Percentiles rank a stretch among this genome's conserved stretches.
These are phyloP conservation scores for Chrysosporium keratinophilum DNA, from an alignment of 2,329 filamentous ascomycete species.

Conservation along the genomic window DNA sequence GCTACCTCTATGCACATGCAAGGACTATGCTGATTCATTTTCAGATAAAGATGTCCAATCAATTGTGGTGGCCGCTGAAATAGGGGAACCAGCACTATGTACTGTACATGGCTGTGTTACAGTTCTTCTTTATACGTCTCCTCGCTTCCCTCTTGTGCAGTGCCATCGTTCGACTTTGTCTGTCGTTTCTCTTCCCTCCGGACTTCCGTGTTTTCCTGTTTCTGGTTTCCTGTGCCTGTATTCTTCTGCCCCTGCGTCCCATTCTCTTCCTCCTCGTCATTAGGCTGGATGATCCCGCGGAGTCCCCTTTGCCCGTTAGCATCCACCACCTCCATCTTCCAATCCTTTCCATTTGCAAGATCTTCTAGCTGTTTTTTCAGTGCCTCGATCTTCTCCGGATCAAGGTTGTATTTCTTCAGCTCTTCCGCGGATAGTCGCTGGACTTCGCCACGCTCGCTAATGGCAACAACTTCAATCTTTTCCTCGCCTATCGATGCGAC, in stretches of 20 bases:
- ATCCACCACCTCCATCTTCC: constrained; percentile 73
- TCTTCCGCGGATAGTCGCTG: constrained; percentile 55
- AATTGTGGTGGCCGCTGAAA: background rate
- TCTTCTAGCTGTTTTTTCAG: constrained; percentile 59
- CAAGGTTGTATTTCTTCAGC: constrained; percentile 56
- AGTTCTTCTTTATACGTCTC: constrained; percentile 26
- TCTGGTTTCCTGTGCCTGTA: constrained; percentile 12
- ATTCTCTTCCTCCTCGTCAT: constrained; percentile 31
- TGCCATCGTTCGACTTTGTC: constrained; percentile 8
- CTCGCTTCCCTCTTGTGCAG: constrained; percentile 26
- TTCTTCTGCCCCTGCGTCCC: constrained; percentile 1
- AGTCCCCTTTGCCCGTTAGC: constrained; percentile 56
- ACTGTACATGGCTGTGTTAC: background rate
- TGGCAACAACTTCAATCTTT: constrained; percentile 41
- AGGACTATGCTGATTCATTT: too few relatives aligned
- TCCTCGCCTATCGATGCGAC: constrained; percentile 43
- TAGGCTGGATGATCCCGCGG: constrained; percentile 56
- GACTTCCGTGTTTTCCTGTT: constrained; percentile 16
- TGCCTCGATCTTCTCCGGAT: constrained; percentile 56
- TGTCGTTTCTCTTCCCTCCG: constrained; percentile 12
- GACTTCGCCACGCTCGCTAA: constrained; percentile 52
- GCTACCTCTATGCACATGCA: too few relatives aligned
- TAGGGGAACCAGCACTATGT: background rate
- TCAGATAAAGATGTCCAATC: background rate
- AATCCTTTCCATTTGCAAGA: constrained; percentile 59